Base-by-base conservation (phyloP, 345 rosid species). In the Hibiscus mutabilis region DNA sequence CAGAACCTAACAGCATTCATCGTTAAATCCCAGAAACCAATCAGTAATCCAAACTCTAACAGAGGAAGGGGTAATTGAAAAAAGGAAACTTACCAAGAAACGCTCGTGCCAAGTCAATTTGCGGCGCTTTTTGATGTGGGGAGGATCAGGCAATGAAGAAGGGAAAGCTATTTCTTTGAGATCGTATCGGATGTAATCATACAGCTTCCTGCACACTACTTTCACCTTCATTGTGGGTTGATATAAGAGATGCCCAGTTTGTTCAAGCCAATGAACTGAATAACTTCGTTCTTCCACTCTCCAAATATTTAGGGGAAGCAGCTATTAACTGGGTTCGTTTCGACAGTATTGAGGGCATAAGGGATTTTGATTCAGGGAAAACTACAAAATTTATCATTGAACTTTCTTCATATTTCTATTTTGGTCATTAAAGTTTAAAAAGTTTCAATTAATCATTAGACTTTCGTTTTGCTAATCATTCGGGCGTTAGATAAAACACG, bases 111-210 rank as follows among this genome's bases (percentile, higher is more conserved):
- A 91, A 57, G 97, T 88, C 73, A 95, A 74, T 73, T 95, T 90
- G 71, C 86, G 87, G 60, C 92, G 92, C 74, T 83, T 88, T 1
- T 80, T 78, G 73, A 90, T 58, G 84, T 87, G 93, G 71, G 97
- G 96, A 77, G 97, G 96, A 81, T 89, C 92, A 12, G 97, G 96
- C 40, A 95, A 80, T 14, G 97, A 91, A 0, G 98, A 91, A 21
- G 97, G 97, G 70, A 94, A 94, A 0, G 94, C 92, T 37, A 92
- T 95, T 81, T 92, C 98, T 77, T 88, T 95, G 71, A 90, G 77
- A 80, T 95, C 96, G 77, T 87, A 82, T 19, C 97, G 88, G 55
- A 90, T 71, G 79, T 95, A 89, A 74, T 90, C 86, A 66, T 76
- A 89, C 61, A 88, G 78, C 70, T 95, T 90, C 61, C 86, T 74